These are phyloP conservation scores for Rhizopogon vinicolor DNA, from an alignment of 768 basidiomycete species.

Conservation along the genomic window DNA sequence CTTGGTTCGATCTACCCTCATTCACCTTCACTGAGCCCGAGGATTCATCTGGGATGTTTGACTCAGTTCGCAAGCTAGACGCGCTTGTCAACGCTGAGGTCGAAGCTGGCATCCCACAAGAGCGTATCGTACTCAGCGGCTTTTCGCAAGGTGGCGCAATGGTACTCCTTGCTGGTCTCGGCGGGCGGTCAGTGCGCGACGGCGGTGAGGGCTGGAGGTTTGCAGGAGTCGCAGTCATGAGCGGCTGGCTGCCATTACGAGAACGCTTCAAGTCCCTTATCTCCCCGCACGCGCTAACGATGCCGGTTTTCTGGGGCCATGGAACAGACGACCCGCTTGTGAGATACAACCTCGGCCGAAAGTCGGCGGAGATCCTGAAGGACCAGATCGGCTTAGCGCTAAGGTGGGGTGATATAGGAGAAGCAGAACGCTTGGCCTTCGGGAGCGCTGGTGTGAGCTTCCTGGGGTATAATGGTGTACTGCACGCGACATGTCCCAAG, in stretches of 20 bases:
- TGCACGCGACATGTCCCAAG: conserved; percentile 57
- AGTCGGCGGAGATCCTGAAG: conserved; percentile 55
- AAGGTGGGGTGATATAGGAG: background rate
- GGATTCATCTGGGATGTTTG: conserved; percentile 58
- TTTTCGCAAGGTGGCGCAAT: conserved; percentile 87
- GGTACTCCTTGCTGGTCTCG: conserved; percentile 67
- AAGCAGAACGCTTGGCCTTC: background rate
- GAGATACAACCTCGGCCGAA: conserved; percentile 44
- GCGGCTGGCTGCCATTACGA: conserved; percentile 74
- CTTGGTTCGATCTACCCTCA: conserved; percentile 77
- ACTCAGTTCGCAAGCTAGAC: conserved; percentile 57
- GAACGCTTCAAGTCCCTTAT: conserved; percentile 62
- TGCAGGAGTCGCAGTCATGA: conserved; percentile 68
- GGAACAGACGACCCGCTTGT: conserved; percentile 77
- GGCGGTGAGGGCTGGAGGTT: conserved; percentile 49
- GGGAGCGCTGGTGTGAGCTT: conserved; percentile 51
- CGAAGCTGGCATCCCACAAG: conserved; percentile 59
- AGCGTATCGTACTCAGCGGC: conserved; percentile 79
- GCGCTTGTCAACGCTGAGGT: conserved; percentile 72
- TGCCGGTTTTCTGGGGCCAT: conserved; percentile 87
- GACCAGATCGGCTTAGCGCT: conserved; percentile 42
- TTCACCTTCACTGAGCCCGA: conserved; percentile 61
- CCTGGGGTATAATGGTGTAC: conserved; percentile 61
- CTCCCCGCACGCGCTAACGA: conserved; percentile 49
- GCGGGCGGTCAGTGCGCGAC: conserved; percentile 18